phyloP scores from a whole-genome alignment of 495 filamentous ascomycete species.

The Hypomontagnella monticulosa region DNA sequence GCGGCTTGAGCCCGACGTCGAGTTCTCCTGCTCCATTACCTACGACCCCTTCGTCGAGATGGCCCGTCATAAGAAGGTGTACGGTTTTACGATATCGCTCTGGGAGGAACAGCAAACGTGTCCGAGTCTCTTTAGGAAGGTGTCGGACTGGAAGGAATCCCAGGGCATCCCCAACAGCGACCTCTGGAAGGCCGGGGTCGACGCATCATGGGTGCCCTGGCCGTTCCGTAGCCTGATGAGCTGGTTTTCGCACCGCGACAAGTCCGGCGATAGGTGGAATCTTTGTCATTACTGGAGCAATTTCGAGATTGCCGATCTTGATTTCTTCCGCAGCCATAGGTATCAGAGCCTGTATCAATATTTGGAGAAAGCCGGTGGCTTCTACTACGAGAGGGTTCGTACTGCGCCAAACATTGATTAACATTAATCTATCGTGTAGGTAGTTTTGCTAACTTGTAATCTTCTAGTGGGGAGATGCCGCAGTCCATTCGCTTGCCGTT shows the following conservation, averaged over 20 bases:
- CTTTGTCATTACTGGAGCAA: conserved; percentile 68
- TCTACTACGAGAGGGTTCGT: conserved; percentile 62
- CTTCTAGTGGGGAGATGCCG: conserved; percentile 63
- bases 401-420: not conserved
- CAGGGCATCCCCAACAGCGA: conserved; percentile 44
- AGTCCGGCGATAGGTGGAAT: conserved; percentile 57
- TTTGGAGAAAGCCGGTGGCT: conserved; percentile 60
- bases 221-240: conserved; percentile 50
- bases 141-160: conserved; percentile 54
- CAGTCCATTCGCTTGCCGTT: conserved; percentile 62
- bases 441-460: not conserved
- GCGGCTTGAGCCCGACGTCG: conserved; percentile 63
- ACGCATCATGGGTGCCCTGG: conserved; percentile 52
- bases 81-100: conserved; percentile 63
- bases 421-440: not conserved
- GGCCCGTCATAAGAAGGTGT: conserved; percentile 60
- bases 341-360: conserved; percentile 61
- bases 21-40: conserved; percentile 62
- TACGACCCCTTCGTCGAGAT: conserved; percentile 67
- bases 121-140: conserved; percentile 58
- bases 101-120: conserved; percentile 61
- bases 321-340: conserved; percentile 59
- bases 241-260: conserved; percentile 51
- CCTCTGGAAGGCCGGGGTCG: conserved; percentile 53
- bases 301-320: conserved; percentile 65